Percentiles rank a stretch among this genome's conserved stretches.
Conservation (phyloP, 2,329 filamentous ascomycete species). For the Aspergillus carbonarius region DNA sequence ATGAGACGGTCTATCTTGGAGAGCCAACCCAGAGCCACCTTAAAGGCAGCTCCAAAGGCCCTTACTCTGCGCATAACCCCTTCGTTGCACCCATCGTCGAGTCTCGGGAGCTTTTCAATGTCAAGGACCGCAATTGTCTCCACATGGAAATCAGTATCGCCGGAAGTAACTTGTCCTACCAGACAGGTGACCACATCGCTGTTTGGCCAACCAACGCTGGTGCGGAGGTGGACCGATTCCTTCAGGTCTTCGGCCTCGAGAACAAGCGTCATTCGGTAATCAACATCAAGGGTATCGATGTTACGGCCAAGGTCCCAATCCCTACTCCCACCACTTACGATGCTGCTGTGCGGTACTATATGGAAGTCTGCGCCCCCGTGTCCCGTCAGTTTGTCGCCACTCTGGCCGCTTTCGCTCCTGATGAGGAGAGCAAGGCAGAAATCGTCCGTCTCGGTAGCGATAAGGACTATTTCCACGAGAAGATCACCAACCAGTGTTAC, state of each 20-base stretch:
- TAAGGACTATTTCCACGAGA: constrained; percentile 91
- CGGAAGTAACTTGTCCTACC: constrained; percentile 85
- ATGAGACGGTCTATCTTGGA: constrained; percentile 83
- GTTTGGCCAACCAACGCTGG: constrained; percentile 97
- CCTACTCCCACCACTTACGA: constrained; percentile 96
- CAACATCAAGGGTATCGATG: constrained; percentile 84
- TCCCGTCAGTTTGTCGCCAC: constrained; percentile 93
- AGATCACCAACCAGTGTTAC: constrained; percentile 75
- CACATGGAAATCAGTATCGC: constrained; percentile 94
- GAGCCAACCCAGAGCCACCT: constrained; percentile 97
- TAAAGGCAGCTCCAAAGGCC: constrained; percentile 77
- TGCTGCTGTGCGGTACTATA: constrained; percentile 87
- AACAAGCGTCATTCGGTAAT: constrained; percentile 80
- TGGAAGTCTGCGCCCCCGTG: constrained; percentile 92
- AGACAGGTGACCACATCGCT: constrained; percentile 95
- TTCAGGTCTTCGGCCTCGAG: constrained; percentile 72
- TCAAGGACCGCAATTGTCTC: constrained; percentile 89
- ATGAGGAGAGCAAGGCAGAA: constrained; percentile 79
- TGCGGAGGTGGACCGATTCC: constrained; percentile 84
- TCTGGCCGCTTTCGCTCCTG: constrained; percentile 84
- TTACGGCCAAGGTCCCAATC: constrained; percentile 96
- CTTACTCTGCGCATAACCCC: constrained; percentile 94
- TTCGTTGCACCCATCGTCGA: constrained; percentile 92
- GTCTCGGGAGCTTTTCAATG: constrained; percentile 85
- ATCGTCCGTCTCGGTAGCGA: constrained; percentile 86